phyloP scores from a whole-genome alignment of 345 rosid genomes.

The Lumnitzera racemosa region DNA sequence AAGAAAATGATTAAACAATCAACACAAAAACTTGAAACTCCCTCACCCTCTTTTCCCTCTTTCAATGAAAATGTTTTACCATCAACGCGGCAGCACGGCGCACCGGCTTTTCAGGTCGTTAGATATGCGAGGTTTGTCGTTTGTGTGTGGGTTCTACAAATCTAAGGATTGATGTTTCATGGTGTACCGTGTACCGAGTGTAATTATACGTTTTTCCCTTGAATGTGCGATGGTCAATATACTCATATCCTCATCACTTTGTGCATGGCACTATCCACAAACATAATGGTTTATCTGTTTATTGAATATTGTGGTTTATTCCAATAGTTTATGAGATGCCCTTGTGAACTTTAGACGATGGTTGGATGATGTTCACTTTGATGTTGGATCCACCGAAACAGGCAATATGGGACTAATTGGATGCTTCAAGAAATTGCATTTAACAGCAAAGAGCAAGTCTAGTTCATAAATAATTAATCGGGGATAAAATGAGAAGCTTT shows the following conservation, averaged over 20 bases:
- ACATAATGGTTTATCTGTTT: slow-evolving; percentile 4
- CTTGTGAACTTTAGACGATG: background rate
- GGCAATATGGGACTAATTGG: slow-evolving; percentile 10
- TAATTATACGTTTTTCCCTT: background rate
- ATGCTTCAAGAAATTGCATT: slow-evolving; percentile 2
- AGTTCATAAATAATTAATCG: background rate
- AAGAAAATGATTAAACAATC: background rate
- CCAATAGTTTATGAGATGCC: background rate
- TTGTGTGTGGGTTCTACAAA: no score
- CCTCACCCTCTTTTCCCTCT: background rate
- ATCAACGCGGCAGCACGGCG: no score
- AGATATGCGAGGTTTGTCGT: no score
- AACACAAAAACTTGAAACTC: background rate
- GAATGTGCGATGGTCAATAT: slow-evolving; percentile 1
- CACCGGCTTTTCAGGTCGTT: no score
- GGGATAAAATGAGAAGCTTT: slow-evolving; percentile 2
- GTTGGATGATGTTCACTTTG: background rate
- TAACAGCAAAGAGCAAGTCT: background rate
- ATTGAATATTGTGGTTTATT: background rate
- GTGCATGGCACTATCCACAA: slow-evolving; percentile 5
- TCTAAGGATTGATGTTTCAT: no score
- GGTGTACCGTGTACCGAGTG: no score
- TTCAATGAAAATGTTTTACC: no score
- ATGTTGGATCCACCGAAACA: slow-evolving; percentile 7
- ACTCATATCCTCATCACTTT: background rate